Evolutionary conservation across 2,329 filamentous ascomycete species (phyloP).

Genomic region (Penicillium sumatraense): DNA sequence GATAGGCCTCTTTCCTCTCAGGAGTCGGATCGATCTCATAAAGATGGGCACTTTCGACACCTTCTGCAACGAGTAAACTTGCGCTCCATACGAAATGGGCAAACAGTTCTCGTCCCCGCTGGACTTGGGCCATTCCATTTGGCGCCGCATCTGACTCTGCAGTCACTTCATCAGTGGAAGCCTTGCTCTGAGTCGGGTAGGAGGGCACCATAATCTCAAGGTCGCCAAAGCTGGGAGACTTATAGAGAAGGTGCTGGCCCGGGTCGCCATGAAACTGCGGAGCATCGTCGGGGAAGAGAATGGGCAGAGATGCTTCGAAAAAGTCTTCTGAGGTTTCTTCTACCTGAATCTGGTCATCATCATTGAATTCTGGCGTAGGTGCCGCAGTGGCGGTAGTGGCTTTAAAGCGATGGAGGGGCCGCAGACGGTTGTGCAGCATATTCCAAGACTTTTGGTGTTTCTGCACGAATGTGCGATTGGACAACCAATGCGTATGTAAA

Average conservation of each 20-base stretch:
- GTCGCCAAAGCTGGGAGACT: constrained; percentile 46
- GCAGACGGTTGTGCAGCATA: constrained; percentile 38
- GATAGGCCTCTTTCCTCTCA: constrained; percentile 11
- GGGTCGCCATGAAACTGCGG: constrained; percentile 60
- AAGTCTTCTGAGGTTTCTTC: constrained; percentile 54
- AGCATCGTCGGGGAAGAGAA: constrained; percentile 61
- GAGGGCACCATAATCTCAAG: constrained; percentile 46
- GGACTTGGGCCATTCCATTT: constrained; percentile 30
- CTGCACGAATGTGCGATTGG: background rate
- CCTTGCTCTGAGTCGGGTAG: constrained; percentile 45
- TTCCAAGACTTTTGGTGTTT: background rate
- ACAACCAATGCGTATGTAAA: background rate
- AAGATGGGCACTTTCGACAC: constrained; percentile 41
- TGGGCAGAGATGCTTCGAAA: constrained; percentile 57
- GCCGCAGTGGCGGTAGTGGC: constrained; percentile 9
- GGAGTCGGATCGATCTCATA: constrained; percentile 16
- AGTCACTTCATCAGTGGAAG: constrained; percentile 22
- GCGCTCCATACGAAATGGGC: constrained; percentile 66
- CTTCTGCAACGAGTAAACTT: constrained; percentile 48
- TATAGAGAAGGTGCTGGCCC: constrained; percentile 56
- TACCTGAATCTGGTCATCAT: constrained; percentile 16
- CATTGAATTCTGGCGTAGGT: constrained; percentile 21
- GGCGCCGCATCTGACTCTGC: background rate
- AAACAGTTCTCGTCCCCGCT: constrained; percentile 58
- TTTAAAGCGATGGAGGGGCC: constrained; percentile 31